Evolutionary conservation across 352 stramenopile species (phyloP).

Genomic region (Phytopythium oedochilum): DNA sequence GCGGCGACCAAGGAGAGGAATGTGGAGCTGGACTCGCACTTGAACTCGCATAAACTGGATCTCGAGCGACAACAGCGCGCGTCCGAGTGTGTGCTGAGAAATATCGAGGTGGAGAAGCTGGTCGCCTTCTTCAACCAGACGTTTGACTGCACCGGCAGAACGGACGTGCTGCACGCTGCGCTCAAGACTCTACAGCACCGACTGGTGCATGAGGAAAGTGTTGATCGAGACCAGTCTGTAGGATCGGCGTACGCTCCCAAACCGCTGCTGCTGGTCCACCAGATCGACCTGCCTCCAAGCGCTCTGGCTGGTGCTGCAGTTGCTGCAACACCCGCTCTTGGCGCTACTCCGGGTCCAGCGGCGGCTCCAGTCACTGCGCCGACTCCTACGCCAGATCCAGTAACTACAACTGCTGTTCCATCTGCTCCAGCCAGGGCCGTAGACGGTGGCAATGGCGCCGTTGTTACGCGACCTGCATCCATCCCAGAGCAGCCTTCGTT

Average conservation of each 20-base stretch:
- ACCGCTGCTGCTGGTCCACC: background rate
- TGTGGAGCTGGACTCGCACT: too few species aligned
- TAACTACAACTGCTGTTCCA: too few species aligned
- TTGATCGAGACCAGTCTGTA: background rate
- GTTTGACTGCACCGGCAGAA: background rate
- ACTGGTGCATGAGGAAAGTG: background rate
- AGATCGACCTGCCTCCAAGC: background rate
- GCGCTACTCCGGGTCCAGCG: too few species aligned
- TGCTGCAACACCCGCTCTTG: background rate
- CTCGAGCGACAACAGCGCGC: background rate
- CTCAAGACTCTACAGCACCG: background rate
- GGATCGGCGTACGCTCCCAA: background rate
- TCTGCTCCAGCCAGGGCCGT: too few species aligned
- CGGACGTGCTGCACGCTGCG: background rate
- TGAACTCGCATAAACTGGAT: background rate
- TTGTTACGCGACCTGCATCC: background rate
- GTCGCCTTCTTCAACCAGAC: background rate
- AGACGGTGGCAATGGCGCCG: background rate
- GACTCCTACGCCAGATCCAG: too few species aligned
- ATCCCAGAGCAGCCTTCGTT: background rate
- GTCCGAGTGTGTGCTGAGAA: background rate
- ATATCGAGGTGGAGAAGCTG: background rate
- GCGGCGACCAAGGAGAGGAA: background rate
- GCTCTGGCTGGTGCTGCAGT: background rate
- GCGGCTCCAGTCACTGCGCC: too few species aligned